Evolutionary conservation across 495 filamentous ascomycete species (phyloP).

Genomic region (Xylaria telfairii): DNA sequence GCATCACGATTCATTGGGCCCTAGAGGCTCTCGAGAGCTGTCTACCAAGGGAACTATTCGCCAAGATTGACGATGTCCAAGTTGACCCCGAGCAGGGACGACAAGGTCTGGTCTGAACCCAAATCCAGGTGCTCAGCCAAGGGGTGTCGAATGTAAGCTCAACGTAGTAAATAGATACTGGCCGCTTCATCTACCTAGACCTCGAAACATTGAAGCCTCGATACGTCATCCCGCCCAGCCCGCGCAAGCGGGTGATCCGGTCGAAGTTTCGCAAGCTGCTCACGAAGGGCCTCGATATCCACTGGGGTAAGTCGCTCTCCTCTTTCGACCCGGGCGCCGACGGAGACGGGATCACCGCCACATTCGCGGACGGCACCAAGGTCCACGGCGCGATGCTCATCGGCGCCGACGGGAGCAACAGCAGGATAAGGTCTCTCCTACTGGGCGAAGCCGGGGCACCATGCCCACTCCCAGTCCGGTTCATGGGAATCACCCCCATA

Average conservation of each 20-base stretch:
- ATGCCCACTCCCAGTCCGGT: slow-evolving; percentile 41
- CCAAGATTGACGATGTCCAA: background rate
- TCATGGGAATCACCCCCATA: background rate
- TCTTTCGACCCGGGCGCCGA: background rate
- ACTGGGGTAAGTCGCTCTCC: slow-evolving; percentile 1
- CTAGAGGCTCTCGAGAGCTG: slow-evolving; percentile 52
- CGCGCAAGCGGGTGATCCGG: slow-evolving; percentile 57
- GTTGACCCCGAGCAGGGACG: slow-evolving; percentile 2
- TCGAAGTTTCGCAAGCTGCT: slow-evolving; percentile 55
- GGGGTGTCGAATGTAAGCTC: background rate
- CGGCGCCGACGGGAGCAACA: slow-evolving; percentile 62
- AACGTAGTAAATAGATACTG: background rate
- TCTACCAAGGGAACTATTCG: slow-evolving; percentile 38
- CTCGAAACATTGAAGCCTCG: background rate
- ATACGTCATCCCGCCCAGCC: slow-evolving; percentile 54
- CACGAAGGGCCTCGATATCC: slow-evolving; percentile 54
- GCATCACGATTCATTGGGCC: slow-evolving; percentile 63
- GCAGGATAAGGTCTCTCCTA: slow-evolving; percentile 41
- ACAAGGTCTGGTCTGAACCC: background rate
- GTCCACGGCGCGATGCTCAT: slow-evolving; percentile 58
- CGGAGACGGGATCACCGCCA: background rate
- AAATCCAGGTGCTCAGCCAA: background rate
- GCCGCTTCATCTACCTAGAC: background rate
- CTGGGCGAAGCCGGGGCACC: slow-evolving; percentile 45
- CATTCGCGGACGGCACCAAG: background rate